phyloP scores from a whole-genome alignment of 1,284 basidiomycete species.

The Rhodotorula sp. region DNA sequence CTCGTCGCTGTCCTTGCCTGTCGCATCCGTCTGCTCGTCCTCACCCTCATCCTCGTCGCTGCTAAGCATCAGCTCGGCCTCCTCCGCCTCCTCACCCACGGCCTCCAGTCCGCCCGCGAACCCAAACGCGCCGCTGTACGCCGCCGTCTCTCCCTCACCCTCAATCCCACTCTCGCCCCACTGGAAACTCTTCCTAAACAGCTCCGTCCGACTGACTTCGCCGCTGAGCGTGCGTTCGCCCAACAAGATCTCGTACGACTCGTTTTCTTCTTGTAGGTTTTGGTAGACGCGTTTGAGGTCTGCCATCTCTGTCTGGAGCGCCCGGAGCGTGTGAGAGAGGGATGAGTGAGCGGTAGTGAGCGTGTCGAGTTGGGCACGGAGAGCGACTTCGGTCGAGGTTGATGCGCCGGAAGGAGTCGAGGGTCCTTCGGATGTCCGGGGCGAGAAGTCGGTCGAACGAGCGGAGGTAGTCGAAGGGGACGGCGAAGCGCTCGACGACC shows the following conservation, averaged over 20 bases:
- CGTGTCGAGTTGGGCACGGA: constrained; percentile 32
- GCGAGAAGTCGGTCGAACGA: neutral
- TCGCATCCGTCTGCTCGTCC: constrained; percentile 6
- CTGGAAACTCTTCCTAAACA: constrained; percentile 34
- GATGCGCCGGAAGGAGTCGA: constrained; percentile 1
- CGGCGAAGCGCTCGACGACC: neutral
- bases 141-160: neutral
- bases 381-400: constrained; percentile 19
- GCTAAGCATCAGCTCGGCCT: neutral
- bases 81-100: constrained; percentile 25
- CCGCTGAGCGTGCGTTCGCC: constrained; percentile 84
- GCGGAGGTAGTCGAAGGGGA: neutral
- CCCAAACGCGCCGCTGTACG: constrained; percentile 11
- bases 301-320: constrained; percentile 37
- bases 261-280: constrained; percentile 72
- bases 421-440: neutral
- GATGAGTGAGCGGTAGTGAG: constrained; percentile 34
- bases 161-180: constrained; percentile 17
- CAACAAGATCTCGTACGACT: constrained; percentile 87
- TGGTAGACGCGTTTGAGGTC: constrained; percentile 44
- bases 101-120: constrained; percentile 32
- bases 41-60: constrained; percentile 15
- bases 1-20: constrained; percentile 6
- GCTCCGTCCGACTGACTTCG: constrained; percentile 56
- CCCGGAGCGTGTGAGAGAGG: constrained; percentile 18